phyloP scores from a whole-genome alignment of 2,329 filamentous ascomycete genomes.

The Diaporthe longicolla region DNA sequence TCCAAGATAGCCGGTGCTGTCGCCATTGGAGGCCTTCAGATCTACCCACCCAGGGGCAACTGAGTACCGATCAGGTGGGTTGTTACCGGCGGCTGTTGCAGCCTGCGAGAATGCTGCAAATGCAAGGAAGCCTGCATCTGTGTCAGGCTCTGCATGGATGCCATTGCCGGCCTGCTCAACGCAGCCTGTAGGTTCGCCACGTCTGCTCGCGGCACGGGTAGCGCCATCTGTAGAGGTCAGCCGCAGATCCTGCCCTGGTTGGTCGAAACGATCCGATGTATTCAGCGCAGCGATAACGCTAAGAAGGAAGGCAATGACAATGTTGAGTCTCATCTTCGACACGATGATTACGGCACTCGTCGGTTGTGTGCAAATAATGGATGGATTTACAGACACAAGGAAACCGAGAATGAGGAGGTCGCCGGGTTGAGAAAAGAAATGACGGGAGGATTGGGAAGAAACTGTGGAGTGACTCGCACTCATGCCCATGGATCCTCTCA shows the following conservation, averaged over 20 bases:
- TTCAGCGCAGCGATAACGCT: constrained; percentile 25
- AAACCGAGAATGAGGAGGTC: not conserved
- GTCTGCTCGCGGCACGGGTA: not conserved
- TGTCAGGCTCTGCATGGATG: constrained; percentile 31
- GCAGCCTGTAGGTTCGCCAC: constrained; percentile 31
- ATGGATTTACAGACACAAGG: not conserved
- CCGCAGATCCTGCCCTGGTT: not conserved
- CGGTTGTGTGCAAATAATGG: not conserved
- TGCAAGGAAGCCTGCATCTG: constrained; percentile 36
- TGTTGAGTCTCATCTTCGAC: not conserved
- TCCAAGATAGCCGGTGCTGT: constrained; percentile 40
- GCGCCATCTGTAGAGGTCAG: not conserved
- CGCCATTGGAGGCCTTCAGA: constrained; percentile 34
- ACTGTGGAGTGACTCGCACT: not conserved
- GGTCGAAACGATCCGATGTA: not conserved
- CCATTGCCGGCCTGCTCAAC: constrained; percentile 42
- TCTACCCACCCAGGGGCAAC: constrained; percentile 40
- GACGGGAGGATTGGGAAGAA: not conserved
- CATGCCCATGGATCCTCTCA: not conserved
- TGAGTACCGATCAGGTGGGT: constrained; percentile 36
- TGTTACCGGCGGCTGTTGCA: constrained; percentile 24
- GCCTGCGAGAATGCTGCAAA: constrained; percentile 19
- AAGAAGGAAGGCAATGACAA: not conserved
- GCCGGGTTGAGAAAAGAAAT: not conserved
- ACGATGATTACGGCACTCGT: not conserved